Conservation (phyloP, 768 basidiomycete species). For the Tricholoma matsutake region DNA sequence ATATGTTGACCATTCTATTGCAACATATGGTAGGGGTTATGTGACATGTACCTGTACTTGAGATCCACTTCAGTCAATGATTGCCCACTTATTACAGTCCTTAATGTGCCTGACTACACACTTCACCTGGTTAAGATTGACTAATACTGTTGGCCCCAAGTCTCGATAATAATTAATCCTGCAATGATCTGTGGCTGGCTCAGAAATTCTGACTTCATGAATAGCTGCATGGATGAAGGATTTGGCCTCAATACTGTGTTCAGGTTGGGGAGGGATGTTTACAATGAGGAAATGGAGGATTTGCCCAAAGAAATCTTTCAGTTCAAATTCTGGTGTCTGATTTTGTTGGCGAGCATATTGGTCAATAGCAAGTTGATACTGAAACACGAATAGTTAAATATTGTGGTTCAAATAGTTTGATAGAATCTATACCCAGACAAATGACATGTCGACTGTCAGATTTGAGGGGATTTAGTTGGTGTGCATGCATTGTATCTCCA, state of each 20-base stretch:
- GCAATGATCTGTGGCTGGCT: slow-evolving; percentile 4
- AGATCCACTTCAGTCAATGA: not conserved
- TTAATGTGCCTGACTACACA: slow-evolving; percentile 24
- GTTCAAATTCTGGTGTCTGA: slow-evolving; percentile 9
- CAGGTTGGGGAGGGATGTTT: slow-evolving; percentile 11
- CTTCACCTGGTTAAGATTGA: slow-evolving; percentile 25
- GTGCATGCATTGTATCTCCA: slow-evolving; percentile 28
- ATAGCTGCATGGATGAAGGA: slow-evolving; percentile 24
- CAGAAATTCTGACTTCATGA: not conserved
- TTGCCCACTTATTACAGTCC: not conserved
- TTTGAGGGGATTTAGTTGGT: not conserved
- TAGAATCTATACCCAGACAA: slow-evolving; percentile 26
- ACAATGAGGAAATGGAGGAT: slow-evolving; percentile 27
- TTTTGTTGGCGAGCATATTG: slow-evolving; percentile 13
- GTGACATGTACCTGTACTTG: too few relatives aligned
- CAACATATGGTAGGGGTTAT: too few relatives aligned
- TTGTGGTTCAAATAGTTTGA: too few relatives aligned
- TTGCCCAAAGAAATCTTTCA: slow-evolving; percentile 25
- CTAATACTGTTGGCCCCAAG: slow-evolving; percentile 15
- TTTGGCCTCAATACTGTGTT: slow-evolving; percentile 11
- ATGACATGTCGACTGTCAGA: slow-evolving; percentile 28
- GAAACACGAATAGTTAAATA: too few relatives aligned
- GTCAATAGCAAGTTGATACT: slow-evolving; percentile 31
- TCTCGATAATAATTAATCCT: slow-evolving; percentile 21
- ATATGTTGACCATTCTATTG: too few relatives aligned